Conservation (phyloP, 2,329 filamentous ascomycete genomes). For the Dissoconium aciculare region DNA sequence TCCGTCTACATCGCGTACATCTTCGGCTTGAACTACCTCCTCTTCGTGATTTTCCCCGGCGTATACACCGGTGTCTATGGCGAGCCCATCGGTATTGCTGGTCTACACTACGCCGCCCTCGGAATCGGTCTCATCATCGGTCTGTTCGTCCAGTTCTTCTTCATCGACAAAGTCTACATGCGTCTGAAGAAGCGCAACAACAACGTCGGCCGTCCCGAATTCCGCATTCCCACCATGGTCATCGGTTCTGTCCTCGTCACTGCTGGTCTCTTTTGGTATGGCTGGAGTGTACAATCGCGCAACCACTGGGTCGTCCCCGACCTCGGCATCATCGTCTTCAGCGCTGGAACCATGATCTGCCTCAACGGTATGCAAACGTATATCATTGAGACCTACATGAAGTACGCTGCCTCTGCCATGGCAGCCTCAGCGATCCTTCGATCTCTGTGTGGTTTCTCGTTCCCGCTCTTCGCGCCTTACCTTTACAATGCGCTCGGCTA, state of each 20-base stretch:
- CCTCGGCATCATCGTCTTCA: slow-evolving; percentile 13
- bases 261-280: slow-evolving; percentile 16
- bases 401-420: slow-evolving; percentile 34
- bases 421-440: slow-evolving; percentile 31
- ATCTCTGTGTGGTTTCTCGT: slow-evolving; percentile 35
- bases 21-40: slow-evolving; percentile 17
- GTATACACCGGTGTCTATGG: slow-evolving; percentile 15
- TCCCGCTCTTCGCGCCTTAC: slow-evolving; percentile 35
- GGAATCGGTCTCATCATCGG: slow-evolving; percentile 40
- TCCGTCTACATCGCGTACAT: slow-evolving; percentile 14
- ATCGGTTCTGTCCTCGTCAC: slow-evolving; percentile 22
- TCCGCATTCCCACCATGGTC: slow-evolving; percentile 36
- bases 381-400: slow-evolving; percentile 33
- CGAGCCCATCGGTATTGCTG: slow-evolving; percentile 12
- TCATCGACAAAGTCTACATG: slow-evolving; percentile 13
- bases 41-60: slow-evolving; percentile 15
- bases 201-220: slow-evolving; percentile 26
- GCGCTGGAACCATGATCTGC: slow-evolving; percentile 13
- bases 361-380: slow-evolving; percentile 22
- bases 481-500: slow-evolving; percentile 27
- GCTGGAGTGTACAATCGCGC: slow-evolving; percentile 12
- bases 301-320: slow-evolving; percentile 17
- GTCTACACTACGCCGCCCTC: slow-evolving; percentile 16
- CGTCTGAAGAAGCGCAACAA: slow-evolving; percentile 13
- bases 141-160: slow-evolving; percentile 13